Evolutionary conservation across 768 basidiomycete genomes (phyloP).

Genomic region (Tylopilus cervinicoccineus): DNA sequence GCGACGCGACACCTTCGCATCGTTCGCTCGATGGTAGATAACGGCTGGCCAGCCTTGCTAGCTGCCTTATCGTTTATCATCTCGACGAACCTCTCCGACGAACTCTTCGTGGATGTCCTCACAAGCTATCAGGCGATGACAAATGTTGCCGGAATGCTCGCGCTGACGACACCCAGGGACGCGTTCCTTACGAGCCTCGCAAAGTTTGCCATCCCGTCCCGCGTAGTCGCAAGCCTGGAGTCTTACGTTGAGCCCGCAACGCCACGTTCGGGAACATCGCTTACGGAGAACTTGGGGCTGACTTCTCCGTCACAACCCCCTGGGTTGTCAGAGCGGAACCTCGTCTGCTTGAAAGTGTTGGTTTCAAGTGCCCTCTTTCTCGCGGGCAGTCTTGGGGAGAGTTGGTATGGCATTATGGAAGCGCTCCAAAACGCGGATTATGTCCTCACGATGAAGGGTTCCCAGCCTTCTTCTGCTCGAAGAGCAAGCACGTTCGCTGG

Average conservation of each 20-base stretch:
- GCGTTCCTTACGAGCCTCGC: constrained; percentile 88
- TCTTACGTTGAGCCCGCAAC: constrained; percentile 50
- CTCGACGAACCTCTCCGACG: constrained; percentile 86
- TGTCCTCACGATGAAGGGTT: constrained; percentile 67
- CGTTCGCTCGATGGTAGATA: constrained; percentile 76
- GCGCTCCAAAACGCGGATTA: constrained; percentile 94
- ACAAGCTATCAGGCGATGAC: constrained; percentile 80
- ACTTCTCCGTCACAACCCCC: constrained; percentile 53
- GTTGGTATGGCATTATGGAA: constrained; percentile 91
- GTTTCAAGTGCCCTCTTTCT: constrained; percentile 75
- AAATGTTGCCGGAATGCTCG: constrained; percentile 86
- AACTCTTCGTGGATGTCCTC: constrained; percentile 85
- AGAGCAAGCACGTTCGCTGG: constrained; percentile 33
- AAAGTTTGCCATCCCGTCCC: constrained; percentile 89
- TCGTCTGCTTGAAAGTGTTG: constrained; percentile 85
- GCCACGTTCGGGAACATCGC: constrained; percentile 51
- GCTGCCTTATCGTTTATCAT: constrained; percentile 89
- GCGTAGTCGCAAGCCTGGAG: constrained; percentile 84
- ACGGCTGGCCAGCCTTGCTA: constrained; percentile 89
- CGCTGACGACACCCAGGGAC: constrained; percentile 81
- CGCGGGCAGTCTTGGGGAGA: constrained; percentile 80
- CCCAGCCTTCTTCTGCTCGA: constrained; percentile 26
- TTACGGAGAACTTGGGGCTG: constrained; percentile 69
- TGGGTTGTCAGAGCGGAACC: constrained; percentile 81
- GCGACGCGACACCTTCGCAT: constrained; percentile 56